Conservation (phyloP, 331 rosid genomes). For the Acacia pycnantha region DNA sequence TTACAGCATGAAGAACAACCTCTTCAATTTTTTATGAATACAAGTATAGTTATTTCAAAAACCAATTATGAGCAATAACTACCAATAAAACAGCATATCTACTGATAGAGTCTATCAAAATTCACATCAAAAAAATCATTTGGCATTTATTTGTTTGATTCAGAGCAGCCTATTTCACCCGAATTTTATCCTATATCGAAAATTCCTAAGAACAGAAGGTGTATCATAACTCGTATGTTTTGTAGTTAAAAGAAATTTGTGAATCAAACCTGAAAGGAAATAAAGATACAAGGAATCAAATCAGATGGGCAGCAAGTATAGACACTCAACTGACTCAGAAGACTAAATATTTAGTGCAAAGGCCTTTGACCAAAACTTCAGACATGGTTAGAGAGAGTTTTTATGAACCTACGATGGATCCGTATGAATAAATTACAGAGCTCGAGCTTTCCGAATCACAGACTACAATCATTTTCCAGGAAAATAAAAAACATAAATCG, state of each 20-base stretch:
- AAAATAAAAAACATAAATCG: not conserved
- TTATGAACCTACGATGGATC: not conserved
- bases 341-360: not conserved
- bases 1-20: not conserved
- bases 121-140: not conserved
- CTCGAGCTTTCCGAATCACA: not conserved
- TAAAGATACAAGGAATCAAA: not conserved
- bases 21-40: not conserved
- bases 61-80: not conserved
- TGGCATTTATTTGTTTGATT: too few species aligned
- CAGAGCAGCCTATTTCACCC: too few species aligned
- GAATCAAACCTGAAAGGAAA: not conserved
- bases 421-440: not conserved
- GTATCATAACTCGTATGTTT: not conserved
- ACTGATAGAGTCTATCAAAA: not conserved
- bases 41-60: not conserved
- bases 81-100: not conserved
- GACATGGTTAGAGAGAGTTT: not conserved
- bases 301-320: not conserved
- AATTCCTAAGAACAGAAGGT: not conserved
- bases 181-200: too few species aligned
- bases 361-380: not conserved
- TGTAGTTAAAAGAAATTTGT: not conserved
- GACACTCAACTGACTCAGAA: not conserved
- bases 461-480: not conserved